Conservation (phyloP, 2,329 filamentous ascomycete species). For the Arthroderma sp. region DNA sequence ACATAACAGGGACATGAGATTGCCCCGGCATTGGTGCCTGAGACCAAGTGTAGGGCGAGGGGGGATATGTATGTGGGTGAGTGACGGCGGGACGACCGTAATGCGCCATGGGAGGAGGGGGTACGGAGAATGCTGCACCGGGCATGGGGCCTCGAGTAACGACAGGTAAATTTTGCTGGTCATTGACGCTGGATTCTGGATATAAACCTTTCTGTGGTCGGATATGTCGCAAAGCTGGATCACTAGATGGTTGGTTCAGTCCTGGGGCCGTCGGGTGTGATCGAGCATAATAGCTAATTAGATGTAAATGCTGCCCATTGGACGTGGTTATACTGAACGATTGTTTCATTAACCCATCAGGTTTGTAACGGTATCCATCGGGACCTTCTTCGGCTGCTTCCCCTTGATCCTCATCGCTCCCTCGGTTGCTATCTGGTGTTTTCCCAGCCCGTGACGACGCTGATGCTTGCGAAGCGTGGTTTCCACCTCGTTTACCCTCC, state of each 20-base stretch:
- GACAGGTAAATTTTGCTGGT: conserved; percentile 65
- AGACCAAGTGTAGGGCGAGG: conserved; percentile 30
- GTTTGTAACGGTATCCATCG: conserved; percentile 88
- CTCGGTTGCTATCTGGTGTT: conserved; percentile 68
- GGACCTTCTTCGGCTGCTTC: conserved; percentile 56
- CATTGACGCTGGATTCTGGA: conserved; percentile 85
- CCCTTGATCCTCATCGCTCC: conserved; percentile 70
- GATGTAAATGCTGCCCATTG: conserved; percentile 76
- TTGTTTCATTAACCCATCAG: conserved; percentile 96
- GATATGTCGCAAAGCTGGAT: conserved; percentile 68
- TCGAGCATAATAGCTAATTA: conserved; percentile 92
- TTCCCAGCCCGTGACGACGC: conserved; percentile 49
- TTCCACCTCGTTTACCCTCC: conserved; percentile 90
- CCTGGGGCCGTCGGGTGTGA: conserved; percentile 59
- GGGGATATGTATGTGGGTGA: conserved; percentile 27
- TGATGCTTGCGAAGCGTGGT: conserved; percentile 44
- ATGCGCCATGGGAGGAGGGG: conserved; percentile 40
- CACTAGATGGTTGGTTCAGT: conserved; percentile 67
- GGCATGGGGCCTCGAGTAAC: conserved; percentile 62
- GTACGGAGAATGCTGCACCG: conserved; percentile 40
- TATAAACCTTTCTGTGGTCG: conserved; percentile 89
- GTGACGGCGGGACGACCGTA: conserved; percentile 35
- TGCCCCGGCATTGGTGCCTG: conserved; percentile 33
- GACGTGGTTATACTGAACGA: conserved; percentile 98
- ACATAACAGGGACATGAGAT: conserved; percentile 22